Conservation (phyloP, 2,329 filamentous ascomycete species). For the Colletotrichum sp. region DNA sequence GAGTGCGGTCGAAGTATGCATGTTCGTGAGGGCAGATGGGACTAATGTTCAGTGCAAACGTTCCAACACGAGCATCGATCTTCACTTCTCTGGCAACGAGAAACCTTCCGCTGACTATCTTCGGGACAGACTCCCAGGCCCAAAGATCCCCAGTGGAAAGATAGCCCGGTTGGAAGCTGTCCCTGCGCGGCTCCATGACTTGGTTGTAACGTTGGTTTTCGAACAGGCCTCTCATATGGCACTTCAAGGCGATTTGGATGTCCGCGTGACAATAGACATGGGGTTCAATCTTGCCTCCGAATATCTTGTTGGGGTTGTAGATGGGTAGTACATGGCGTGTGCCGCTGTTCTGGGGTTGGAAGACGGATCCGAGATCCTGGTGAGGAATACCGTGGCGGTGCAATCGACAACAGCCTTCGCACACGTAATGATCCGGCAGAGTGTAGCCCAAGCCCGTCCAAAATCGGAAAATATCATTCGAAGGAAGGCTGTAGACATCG, state of each 20-base stretch:
- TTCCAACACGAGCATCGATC: too few species aligned
- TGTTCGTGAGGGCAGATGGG: too few species aligned
- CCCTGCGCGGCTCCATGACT: neutral
- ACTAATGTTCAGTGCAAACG: too few species aligned
- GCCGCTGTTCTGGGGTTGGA: neutral
- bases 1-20: too few species aligned
- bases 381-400: neutral
- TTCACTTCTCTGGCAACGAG: too few species aligned
- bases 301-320: neutral
- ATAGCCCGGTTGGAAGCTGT: neutral
- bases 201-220: neutral
- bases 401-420: neutral
- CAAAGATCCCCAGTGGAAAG: neutral
- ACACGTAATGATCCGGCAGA: neutral
- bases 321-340: rapidly evolving
- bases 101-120: neutral
- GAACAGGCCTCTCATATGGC: neutral
- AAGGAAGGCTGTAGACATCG: neutral
- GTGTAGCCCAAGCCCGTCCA: too few species aligned
- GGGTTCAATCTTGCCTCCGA: rapidly evolving
- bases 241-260: neutral
- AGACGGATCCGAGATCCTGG: rapidly evolving
- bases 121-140: neutral
- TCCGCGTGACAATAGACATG: neutral
- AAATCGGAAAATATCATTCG: too few species aligned